A percentile compares a stretch with the other conserved stretches of the same genome.
Conservation (phyloP, 768 basidiomycete species). For the Hortiboletus flavorubellus region DNA sequence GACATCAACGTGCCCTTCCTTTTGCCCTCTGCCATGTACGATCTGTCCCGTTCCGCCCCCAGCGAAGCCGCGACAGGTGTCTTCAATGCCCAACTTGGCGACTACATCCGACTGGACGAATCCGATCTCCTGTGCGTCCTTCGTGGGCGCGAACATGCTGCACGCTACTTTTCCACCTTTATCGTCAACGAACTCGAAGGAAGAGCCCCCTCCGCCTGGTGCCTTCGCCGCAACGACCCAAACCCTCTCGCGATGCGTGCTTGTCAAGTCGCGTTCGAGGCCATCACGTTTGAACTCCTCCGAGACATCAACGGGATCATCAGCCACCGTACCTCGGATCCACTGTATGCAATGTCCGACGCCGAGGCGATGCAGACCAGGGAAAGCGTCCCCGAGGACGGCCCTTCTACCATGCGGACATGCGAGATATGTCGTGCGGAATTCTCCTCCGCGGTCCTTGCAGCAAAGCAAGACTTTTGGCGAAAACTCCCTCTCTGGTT, state of each 20-base stretch:
- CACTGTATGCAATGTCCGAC: slow-evolving; percentile 66
- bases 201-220: slow-evolving; percentile 47
- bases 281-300: slow-evolving; percentile 70
- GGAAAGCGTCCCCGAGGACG: slow-evolving; percentile 42
- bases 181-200: slow-evolving; percentile 73
- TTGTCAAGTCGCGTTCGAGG: slow-evolving; percentile 72
- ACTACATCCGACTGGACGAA: slow-evolving; percentile 39
- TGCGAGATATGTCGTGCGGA: slow-evolving; percentile 65
- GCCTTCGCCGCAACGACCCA: slow-evolving; percentile 47
- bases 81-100: slow-evolving; percentile 38
- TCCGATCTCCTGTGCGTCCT: slow-evolving; percentile 58
- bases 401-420: slow-evolving; percentile 46
- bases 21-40: slow-evolving; percentile 76
- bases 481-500: slow-evolving; percentile 63
- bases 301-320: slow-evolving; percentile 70
- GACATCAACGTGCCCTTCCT: slow-evolving; percentile 53
- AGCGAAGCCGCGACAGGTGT: slow-evolving; percentile 58
- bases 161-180: slow-evolving; percentile 74
- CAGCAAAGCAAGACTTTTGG: slow-evolving; percentile 64
- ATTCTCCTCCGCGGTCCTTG: slow-evolving; percentile 57
- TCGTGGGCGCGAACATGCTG: slow-evolving; percentile 67
- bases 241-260: slow-evolving; percentile 45
- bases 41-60: slow-evolving; percentile 65
- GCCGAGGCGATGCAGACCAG: slow-evolving; percentile 63
- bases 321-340: slow-evolving; percentile 63